Evolutionary conservation across 163 green algal species (phyloP).

Genomic region (Chlorella variabilis): DNA sequence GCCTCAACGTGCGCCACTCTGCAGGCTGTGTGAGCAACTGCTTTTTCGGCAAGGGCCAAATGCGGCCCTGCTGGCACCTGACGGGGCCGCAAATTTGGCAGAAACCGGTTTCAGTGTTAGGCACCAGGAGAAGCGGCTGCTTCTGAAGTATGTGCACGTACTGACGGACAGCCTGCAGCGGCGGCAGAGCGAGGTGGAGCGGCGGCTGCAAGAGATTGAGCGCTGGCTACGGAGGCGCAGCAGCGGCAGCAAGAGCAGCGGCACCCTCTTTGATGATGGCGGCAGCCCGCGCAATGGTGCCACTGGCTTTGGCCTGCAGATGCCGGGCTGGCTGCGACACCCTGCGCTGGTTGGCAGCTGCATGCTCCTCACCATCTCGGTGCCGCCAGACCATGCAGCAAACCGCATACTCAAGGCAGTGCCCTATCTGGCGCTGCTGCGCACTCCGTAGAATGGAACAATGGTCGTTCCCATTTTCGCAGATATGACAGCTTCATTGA

Average conservation of each 20-base stretch:
- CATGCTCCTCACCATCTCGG: neutral
- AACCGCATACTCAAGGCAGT: neutral
- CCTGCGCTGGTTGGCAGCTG: neutral
- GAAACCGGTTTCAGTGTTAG: too few species aligned
- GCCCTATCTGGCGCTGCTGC: slow-evolving; percentile 20
- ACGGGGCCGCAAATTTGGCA: too few species aligned
- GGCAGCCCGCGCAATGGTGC: neutral
- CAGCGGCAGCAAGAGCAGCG: neutral
- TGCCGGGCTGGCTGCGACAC: neutral
- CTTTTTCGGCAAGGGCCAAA: too few species aligned
- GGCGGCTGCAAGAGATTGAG: slow-evolving; percentile 13
- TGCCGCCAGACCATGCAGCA: neutral
- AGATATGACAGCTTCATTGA: too few species aligned
- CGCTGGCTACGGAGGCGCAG: neutral
- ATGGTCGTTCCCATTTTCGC: too few species aligned
- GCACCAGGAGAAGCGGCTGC: slow-evolving; percentile 44
- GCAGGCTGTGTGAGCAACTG: slow-evolving; percentile 44
- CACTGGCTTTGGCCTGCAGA: neutral
- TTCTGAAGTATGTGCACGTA: slow-evolving; percentile 39
- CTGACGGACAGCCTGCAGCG: slow-evolving; percentile 11
- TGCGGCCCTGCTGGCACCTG: slow-evolving; percentile 10
- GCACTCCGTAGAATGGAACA: too few species aligned
- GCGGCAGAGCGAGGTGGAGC: slow-evolving; percentile 13
- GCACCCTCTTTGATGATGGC: neutral
- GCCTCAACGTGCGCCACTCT: too few species aligned